phyloP scores from a whole-genome alignment of 2,329 filamentous ascomycete genomes.

The Aspergillus ochraceoroseus region DNA sequence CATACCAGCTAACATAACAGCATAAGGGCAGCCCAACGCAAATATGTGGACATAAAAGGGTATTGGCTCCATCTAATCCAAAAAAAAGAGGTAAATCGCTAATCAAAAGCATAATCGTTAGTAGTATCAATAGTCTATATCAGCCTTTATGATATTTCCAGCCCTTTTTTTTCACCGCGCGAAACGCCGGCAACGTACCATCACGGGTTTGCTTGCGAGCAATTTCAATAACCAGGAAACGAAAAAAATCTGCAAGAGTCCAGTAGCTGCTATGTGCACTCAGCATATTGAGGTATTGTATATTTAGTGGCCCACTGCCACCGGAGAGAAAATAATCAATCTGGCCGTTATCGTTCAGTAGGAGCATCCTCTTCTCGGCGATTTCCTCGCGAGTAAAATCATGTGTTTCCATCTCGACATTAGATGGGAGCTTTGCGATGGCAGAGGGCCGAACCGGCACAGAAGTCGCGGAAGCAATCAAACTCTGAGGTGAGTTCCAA shows the following conservation, averaged over 20 bases:
- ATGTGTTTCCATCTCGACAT: constrained; percentile 90
- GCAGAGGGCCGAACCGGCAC: constrained; percentile 56
- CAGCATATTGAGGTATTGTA: constrained; percentile 96
- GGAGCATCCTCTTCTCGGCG: constrained; percentile 77
- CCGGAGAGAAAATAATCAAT: constrained; percentile 85
- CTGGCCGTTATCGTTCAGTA: constrained; percentile 95
- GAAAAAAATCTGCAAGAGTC: constrained; percentile 79
- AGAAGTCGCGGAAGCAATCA: constrained; percentile 63
- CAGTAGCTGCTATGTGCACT: constrained; percentile 94
- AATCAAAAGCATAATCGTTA: too few species aligned
- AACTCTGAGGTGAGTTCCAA: constrained; percentile 49
- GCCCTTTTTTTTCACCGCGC: constrained; percentile 50
- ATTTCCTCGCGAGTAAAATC: constrained; percentile 90
- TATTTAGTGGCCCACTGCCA: constrained; percentile 80
- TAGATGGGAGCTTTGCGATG: constrained; percentile 57
- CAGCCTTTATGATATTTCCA: constrained; percentile 45
- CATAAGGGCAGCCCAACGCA: too few species aligned
- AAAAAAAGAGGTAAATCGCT: too few species aligned
- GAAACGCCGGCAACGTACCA: constrained; percentile 50
- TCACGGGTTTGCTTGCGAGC: constrained; percentile 66
- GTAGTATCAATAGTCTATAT: constrained; percentile 11
- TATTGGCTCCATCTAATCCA: neutral
- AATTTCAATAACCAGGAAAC: constrained; percentile 83
- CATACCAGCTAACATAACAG: too few species aligned
- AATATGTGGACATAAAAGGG: too few species aligned